phyloP scores from a whole-genome alignment of 805 yeast species.

The Myxozyma nipponensis region DNA sequence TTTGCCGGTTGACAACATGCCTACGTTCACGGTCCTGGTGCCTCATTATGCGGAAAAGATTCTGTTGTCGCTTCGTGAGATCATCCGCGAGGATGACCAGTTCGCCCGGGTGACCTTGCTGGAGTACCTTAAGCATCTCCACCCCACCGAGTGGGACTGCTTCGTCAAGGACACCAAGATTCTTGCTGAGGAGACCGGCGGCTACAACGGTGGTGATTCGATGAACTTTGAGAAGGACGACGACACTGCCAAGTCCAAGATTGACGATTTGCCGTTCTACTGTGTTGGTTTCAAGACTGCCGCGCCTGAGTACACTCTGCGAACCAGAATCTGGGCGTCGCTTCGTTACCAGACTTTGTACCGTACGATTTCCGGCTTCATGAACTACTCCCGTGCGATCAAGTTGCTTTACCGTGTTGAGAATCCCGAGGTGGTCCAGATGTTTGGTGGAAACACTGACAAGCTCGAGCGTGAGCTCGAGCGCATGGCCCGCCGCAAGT shows the following conservation, averaged over 20 bases:
- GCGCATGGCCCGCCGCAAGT: conserved; percentile 73
- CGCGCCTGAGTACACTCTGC: conserved; percentile 90
- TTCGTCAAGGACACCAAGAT: conserved; percentile 94
- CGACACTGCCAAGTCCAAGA: conserved; percentile 75
- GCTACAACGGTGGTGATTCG: conserved; percentile 34
- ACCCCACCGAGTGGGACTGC: conserved; percentile 97
- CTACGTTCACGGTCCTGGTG: conserved; percentile 93
- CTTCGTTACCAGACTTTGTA: conserved; percentile 93
- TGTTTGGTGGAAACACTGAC: conserved; percentile 98
- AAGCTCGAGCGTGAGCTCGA: conserved; percentile 93
- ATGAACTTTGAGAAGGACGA: conserved; percentile 45
- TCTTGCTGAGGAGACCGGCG: conserved; percentile 90
- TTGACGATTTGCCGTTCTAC: conserved; percentile 89
- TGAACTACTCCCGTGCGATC: conserved; percentile 97
- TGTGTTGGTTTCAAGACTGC: conserved; percentile 97
- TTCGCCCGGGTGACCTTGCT: conserved; percentile 89
- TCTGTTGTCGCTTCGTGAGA: conserved; percentile 85
- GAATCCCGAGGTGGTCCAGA: conserved; percentile 91
- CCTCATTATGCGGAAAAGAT: conserved; percentile 97
- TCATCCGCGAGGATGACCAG: conserved; percentile 95
- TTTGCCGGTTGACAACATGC: conserved; percentile 98
- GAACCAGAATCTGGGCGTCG: conserved; percentile 99
- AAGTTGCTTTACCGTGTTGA: conserved; percentile 91
- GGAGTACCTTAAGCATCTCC: conserved; percentile 91
- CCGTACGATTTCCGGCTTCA: conserved; percentile 96